Evolutionary conservation across 2,329 filamentous ascomycete species (phyloP), one percentile per base, ranked within the genome.

Genomic region (Ceratocystis papillata): DNA sequence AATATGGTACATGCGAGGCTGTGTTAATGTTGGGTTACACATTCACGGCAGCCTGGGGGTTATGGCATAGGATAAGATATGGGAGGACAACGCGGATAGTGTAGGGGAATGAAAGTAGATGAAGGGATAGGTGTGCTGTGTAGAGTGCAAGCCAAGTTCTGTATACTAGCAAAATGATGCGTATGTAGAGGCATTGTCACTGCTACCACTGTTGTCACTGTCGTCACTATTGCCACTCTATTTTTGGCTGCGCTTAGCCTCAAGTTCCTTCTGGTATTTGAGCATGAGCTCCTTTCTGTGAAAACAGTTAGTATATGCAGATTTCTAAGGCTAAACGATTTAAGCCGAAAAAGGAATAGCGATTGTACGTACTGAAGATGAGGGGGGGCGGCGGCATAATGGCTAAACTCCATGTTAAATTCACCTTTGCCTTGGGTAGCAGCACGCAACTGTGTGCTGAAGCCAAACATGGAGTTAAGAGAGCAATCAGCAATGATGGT

Each of bases 401-500:
- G 94, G 76, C 89, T 94, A 73, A 99, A 99, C 78, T 99, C 94
- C 94, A 99, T 97, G 72, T 84, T 88, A 74, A 96, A 99, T 79
- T 99, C 94, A 72, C 94, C 94, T 82, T 99, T 99, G 69, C 94
- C 94, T 79, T 99, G 94, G 1, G 92, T 97, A 25, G 92, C 89
- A 15, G 94, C 94, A 71, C 94, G 84, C 70, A 99, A 78, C 77
- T 96, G 89, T 53, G 87, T 89, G 73, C 87, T 92, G 79, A 99
- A 97, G 69, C 94, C 94, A 75, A 99, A 99, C 94, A 99, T 99
- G 75, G 87, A 85, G 76, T 97, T 96, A 75, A 99, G 77, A 75
- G 87, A 92, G 79, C 91, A 96, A 78, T 97, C 94, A 30, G 91
- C 92, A 66, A 87, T 85, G 67, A 97, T 83, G 5, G 90, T 96